Conservation (phyloP, 2,329 filamentous ascomycete genomes). For the Alternaria rosae region DNA sequence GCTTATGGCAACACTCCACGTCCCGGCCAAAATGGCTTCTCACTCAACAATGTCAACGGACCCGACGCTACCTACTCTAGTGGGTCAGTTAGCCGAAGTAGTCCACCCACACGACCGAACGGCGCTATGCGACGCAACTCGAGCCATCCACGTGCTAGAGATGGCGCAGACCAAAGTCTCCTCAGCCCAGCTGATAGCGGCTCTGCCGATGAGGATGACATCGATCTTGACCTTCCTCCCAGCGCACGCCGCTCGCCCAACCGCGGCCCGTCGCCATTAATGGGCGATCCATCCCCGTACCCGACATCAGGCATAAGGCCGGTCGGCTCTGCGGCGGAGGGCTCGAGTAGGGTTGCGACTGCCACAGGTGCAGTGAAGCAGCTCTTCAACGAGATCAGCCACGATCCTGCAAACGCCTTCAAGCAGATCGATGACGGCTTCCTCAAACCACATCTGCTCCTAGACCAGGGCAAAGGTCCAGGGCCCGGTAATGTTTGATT, state of each 20-base stretch:
- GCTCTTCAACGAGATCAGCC: slow-evolving; percentile 76
- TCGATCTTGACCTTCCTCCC: slow-evolving; percentile 68
- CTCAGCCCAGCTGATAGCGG: slow-evolving; percentile 58
- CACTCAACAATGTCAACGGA: slow-evolving; percentile 58
- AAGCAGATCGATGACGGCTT: slow-evolving; percentile 93
- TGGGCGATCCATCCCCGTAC: slow-evolving; percentile 41
- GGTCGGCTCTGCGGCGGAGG: slow-evolving; percentile 25
- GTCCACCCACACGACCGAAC: slow-evolving; percentile 52
- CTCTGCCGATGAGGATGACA: slow-evolving; percentile 60
- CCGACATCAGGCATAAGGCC: slow-evolving; percentile 49
- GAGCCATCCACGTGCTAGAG: slow-evolving; percentile 56
- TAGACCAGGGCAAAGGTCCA: slow-evolving; percentile 66
- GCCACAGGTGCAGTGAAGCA: slow-evolving; percentile 80
- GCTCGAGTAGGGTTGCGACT: slow-evolving; percentile 59
- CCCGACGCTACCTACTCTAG: slow-evolving; percentile 67
- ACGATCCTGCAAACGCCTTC: slow-evolving; percentile 90
- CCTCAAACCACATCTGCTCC: slow-evolving; percentile 87
- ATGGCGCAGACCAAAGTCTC: slow-evolving; percentile 63
- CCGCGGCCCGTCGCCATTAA: slow-evolving; percentile 41
- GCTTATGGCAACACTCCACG: slow-evolving; percentile 81
- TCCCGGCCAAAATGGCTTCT: slow-evolving; percentile 61
- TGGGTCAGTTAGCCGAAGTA: slow-evolving; percentile 62
- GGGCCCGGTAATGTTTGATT: slow-evolving; percentile 47
- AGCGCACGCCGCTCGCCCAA: slow-evolving; percentile 59
- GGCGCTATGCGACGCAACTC: slow-evolving; percentile 61